Evolutionary conservation across 2,329 filamentous ascomycete species (phyloP).

Genomic region (Lasiodiplodia theobromae): DNA sequence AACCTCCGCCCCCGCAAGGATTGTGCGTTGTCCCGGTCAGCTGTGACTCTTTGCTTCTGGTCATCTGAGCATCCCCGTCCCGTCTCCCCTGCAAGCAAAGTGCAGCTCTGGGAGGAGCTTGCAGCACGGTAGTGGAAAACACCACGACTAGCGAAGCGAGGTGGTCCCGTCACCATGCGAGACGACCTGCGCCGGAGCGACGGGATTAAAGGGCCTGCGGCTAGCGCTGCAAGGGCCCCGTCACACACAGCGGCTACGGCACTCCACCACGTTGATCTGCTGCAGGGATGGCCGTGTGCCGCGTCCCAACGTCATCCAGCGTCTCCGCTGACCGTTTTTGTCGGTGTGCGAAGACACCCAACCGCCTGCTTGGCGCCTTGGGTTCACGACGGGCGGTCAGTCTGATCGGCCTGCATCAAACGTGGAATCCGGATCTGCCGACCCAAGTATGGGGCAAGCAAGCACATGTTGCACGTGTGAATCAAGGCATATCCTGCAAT

Average conservation of each 20-base stretch:
- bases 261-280: conserved; percentile 23
- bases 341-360: conserved; percentile 4
- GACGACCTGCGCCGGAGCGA: neutral
- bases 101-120: neutral
- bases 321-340: neutral
- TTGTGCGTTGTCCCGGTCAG: conserved; percentile 19
- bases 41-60: conserved; percentile 1
- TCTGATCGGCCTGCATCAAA: too few relatives aligned
- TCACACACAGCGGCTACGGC: conserved; percentile 9
- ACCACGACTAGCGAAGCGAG: conserved; percentile 7
- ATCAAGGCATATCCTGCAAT: too few relatives aligned
- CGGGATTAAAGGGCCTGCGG: conserved; percentile 2
- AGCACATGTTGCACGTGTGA: too few relatives aligned
- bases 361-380: neutral
- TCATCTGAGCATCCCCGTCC: conserved; percentile 14
- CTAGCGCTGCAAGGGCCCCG: conserved; percentile 6
- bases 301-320: conserved; percentile 11
- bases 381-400: neutral
- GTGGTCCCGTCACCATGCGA: neutral
- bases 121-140: neutral
- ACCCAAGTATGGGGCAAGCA: too few relatives aligned
- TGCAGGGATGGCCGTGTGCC: conserved; percentile 2
- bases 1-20: neutral
- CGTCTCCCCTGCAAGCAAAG: neutral
- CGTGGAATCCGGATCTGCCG: too few relatives aligned